Percentiles rank a stretch among this genome's conserved stretches.
phyloP scores from a whole-genome alignment of 2,329 filamentous ascomycete species.

The Keithomyces neogunnii region DNA sequence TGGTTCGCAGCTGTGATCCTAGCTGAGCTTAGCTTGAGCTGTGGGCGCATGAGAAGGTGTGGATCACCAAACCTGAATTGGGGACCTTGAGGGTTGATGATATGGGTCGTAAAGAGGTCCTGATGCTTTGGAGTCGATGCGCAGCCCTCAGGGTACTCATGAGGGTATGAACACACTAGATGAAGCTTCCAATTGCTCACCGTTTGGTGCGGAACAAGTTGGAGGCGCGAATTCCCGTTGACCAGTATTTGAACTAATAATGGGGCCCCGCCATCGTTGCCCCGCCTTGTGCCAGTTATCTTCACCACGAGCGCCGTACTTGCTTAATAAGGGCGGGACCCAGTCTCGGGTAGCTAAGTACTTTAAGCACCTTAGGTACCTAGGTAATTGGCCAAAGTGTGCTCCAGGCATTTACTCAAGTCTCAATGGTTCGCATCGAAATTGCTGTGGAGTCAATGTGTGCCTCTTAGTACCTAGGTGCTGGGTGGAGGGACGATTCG shows the following conservation, averaged over 20 bases:
- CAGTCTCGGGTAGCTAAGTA: too few relatives aligned
- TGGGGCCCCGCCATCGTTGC: too few relatives aligned
- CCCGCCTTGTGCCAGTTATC: too few relatives aligned
- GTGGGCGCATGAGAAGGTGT: not conserved
- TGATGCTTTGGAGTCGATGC: constrained; percentile 16
- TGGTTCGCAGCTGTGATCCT: constrained; percentile 19
- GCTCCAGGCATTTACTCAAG: too few relatives aligned
- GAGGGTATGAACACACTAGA: not conserved
- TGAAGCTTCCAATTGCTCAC: not conserved
- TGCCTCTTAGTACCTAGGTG: too few relatives aligned
- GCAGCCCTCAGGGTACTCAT: constrained; percentile 18
- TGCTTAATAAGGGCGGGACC: too few relatives aligned
- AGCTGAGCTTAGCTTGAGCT: not conserved
- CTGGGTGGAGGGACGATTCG: too few relatives aligned
- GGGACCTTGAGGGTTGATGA: constrained; percentile 6
- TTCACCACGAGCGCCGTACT: too few relatives aligned
- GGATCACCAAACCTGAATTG: constrained; percentile 1
- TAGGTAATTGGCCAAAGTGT: too few relatives aligned
- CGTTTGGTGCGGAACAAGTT: not conserved
- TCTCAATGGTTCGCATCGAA: too few relatives aligned
- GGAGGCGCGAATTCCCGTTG: not conserved
- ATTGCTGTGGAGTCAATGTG: too few relatives aligned
- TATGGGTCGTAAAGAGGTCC: constrained; percentile 10
- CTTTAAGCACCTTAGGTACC: too few relatives aligned
- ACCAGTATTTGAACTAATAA: not conserved